Evolutionary conservation across 176 grass and related monocot genomes (phyloP), one percentile per base, ranked within the genome.

Genomic region (Areca catechu): DNA sequence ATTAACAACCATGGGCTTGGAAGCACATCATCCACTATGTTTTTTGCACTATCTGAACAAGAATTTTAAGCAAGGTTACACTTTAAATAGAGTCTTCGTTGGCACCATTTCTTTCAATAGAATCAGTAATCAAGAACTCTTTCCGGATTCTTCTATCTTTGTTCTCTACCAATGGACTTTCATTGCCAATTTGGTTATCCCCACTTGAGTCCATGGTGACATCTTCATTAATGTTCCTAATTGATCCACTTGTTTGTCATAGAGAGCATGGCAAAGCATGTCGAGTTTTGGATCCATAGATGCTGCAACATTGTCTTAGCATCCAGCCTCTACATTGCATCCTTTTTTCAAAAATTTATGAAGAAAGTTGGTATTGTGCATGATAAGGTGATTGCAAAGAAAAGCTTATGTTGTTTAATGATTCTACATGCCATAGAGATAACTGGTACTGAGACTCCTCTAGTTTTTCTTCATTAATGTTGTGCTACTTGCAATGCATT

Each of bases 241-340:
- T 16, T 57, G 68, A 56, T 75, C 49, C 69, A 75, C 67, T 57
- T 53, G 80, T 68, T 73, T 87, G 77, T 15, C 71, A 67, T 63
- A 95, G 71, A 52, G 61, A 75, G 43, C 84, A 88, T 53, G 85
- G 89, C 70, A 84, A 84, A 53, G 77, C 81, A 72, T 64, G 60
- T 98, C 48, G 84, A 98, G 71, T 83, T 98, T 61, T 98, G 93
- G 51, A 98, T 66, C 93, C 93, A 98, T 71, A 69, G 71, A 63
- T 98, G 87, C 87, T 78, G 82, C 68, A 98, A 75, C 71, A 98
- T 73, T 68, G 87, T 65, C 87, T 84, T 77, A 5, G 27, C 27
- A 29, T 25, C 24, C 1, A 29, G 27, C 6, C 27, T 29, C 5
- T 98, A 81, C 74, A 92, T 92, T 49, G 93, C 50, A 80, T 92